Conservation (phyloP, 2,329 filamentous ascomycete genomes). For the Aspergillus neoniger region DNA sequence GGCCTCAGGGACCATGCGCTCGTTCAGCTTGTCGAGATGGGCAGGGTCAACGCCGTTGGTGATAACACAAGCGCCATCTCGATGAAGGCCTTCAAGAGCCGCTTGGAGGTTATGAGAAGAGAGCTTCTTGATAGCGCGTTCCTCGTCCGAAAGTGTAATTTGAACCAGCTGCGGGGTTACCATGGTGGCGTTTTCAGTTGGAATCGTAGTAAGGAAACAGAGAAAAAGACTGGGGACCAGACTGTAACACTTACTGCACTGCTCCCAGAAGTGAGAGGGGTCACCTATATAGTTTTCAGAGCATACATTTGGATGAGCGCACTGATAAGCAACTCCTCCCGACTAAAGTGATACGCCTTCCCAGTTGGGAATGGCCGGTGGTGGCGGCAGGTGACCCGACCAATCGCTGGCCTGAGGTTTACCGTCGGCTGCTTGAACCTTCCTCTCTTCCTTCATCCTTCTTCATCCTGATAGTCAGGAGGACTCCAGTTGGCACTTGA, state of each 20-base stretch:
- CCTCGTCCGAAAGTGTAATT: constrained; percentile 5
- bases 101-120: constrained; percentile 26
- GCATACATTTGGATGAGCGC: neutral
- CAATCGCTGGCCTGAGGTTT: neutral
- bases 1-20: constrained; percentile 34
- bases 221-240: neutral
- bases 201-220: neutral
- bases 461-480: neutral
- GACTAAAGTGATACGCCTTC: constrained; percentile 9
- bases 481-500: neutral
- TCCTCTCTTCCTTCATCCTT: neutral
- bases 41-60: constrained; percentile 37
- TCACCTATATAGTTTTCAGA: neutral
- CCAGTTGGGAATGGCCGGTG: neutral
- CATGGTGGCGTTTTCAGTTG: neutral
- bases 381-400: neutral
- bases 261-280: neutral
- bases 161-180: neutral
- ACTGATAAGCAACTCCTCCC: constrained; percentile 1
- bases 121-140: constrained; percentile 21
- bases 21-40: constrained; percentile 38
- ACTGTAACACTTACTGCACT: neutral
- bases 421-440: neutral
- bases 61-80: constrained; percentile 42
- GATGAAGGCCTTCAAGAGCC: constrained; percentile 32